Evolutionary conservation across 768 basidiomycete species (phyloP).

Genomic region (Hemileccinum rubropunctum): DNA sequence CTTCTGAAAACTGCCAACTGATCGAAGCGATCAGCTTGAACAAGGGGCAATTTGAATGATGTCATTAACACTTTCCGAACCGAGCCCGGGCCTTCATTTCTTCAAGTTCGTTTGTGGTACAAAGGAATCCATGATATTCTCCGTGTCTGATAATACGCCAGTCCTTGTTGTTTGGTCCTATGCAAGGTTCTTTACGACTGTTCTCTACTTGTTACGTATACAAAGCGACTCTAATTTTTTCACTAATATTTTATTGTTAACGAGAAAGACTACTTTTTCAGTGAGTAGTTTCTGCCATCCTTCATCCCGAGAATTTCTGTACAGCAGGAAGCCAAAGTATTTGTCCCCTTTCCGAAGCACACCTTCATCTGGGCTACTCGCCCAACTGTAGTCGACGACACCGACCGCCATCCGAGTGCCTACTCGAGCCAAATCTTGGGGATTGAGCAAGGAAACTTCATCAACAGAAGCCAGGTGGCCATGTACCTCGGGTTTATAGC

Average conservation of each 20-base stretch:
- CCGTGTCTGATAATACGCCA: no score
- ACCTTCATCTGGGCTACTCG: constrained; percentile 9
- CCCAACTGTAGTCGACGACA: constrained; percentile 21
- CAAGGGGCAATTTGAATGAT: no score
- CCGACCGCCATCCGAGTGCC: constrained; percentile 14
- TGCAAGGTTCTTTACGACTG: no score
- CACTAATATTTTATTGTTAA: constrained; percentile 3
- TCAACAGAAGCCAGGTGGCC: neutral
- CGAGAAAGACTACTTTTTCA: constrained; percentile 17
- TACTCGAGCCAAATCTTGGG: neutral
- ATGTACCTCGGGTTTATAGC: neutral
- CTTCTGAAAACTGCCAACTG: no score
- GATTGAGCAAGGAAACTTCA: constrained; percentile 2
- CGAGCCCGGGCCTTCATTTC: no score
- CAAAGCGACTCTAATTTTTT: constrained; percentile 4
- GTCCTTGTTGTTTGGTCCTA: no score
- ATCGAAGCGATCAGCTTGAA: no score
- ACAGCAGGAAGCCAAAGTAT: constrained; percentile 21
- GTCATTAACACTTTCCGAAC: no score
- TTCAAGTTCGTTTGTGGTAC: no score
- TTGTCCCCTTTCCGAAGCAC: neutral
- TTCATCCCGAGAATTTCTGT: neutral
- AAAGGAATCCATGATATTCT: no score
- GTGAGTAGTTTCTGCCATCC: constrained; percentile 14
- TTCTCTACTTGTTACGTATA: neutral